phyloP scores from a whole-genome alignment of 2,329 filamentous ascomycete species.

The Tolypocladium tundrense region DNA sequence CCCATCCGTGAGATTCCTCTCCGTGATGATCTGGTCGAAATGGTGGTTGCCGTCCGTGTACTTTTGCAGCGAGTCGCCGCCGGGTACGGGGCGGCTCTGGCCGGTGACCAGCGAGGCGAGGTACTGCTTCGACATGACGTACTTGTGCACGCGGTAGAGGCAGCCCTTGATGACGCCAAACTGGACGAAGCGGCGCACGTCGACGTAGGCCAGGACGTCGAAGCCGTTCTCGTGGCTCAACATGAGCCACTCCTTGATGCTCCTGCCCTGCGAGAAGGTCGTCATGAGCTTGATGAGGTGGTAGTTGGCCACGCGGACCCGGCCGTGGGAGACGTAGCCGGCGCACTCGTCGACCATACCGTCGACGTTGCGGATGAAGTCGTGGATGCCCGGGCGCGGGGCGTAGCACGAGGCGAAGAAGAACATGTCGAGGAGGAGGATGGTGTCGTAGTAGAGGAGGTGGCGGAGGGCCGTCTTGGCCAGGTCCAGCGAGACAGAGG shows the following conservation, averaged over 20 bases:
- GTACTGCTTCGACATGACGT: conserved; percentile 62
- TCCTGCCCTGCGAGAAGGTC: conserved; percentile 70
- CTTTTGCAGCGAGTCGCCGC: conserved; percentile 45
- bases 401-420: conserved; percentile 90
- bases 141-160: conserved; percentile 86
- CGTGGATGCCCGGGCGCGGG: conserved; percentile 62
- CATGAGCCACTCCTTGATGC: conserved; percentile 79
- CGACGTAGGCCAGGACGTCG: conserved; percentile 62
- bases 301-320: conserved; percentile 42
- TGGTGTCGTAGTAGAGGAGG: conserved; percentile 84
- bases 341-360: conserved; percentile 79
- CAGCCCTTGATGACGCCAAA: conserved; percentile 95
- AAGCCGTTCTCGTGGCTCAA: conserved; percentile 57
- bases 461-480: conserved; percentile 81
- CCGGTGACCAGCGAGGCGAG: conserved; percentile 46
- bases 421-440: conserved; percentile 88
- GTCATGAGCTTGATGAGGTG: conserved; percentile 76
- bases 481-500: conserved; percentile 78
- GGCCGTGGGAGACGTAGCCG: conserved; percentile 58
- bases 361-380: conserved; percentile 66
- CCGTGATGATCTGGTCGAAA: conserved; percentile 76
- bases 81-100: conserved; percentile 29
- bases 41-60: conserved; percentile 67
- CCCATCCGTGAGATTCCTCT: conserved; percentile 58
- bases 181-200: conserved; percentile 84